phyloP scores from a whole-genome alignment of 441 rosid species.

The Heliophila coronopifolia region DNA sequence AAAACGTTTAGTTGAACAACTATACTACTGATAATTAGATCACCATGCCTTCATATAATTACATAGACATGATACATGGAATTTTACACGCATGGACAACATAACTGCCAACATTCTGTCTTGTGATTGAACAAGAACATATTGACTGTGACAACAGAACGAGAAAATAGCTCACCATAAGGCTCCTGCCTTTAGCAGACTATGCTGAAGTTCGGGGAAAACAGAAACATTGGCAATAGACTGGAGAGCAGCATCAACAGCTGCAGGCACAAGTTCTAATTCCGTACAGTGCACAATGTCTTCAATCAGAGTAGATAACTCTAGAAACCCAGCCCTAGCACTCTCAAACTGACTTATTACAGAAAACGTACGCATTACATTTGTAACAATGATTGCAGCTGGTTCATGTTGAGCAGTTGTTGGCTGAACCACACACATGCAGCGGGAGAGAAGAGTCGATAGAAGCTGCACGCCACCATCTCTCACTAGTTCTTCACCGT shows the following conservation, averaged over 20 bases:
- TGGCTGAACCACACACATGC: conserved; percentile 96
- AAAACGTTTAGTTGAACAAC: neutral
- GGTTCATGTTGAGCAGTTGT: conserved; percentile 91
- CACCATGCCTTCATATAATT: neutral
- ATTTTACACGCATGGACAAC: conserved; percentile 8
- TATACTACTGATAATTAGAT: neutral
- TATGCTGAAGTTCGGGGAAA: conserved; percentile 74
- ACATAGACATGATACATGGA: neutral
- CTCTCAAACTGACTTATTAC: conserved; percentile 91
- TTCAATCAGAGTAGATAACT: conserved; percentile 67
- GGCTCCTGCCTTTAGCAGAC: conserved; percentile 85
- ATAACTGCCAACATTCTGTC: conserved; percentile 4
- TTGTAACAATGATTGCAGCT: conserved; percentile 86
- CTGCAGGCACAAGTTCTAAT: conserved; percentile 89
- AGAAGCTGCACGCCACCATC: conserved; percentile 94
- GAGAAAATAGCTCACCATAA: conserved; percentile 58
- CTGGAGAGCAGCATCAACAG: conserved; percentile 93
- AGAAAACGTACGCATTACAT: conserved; percentile 83
- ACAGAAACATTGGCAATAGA: conserved; percentile 78
- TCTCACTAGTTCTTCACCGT: conserved; percentile 98
- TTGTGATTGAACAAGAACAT: neutral
- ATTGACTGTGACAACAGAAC: neutral
- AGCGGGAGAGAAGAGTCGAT: conserved; percentile 83
- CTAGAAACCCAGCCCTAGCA: conserved; percentile 77
- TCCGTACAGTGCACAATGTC: conserved; percentile 97